phyloP scores from a whole-genome alignment of 1,139 yeast genomes.

The Petasospora fabianii region DNA sequence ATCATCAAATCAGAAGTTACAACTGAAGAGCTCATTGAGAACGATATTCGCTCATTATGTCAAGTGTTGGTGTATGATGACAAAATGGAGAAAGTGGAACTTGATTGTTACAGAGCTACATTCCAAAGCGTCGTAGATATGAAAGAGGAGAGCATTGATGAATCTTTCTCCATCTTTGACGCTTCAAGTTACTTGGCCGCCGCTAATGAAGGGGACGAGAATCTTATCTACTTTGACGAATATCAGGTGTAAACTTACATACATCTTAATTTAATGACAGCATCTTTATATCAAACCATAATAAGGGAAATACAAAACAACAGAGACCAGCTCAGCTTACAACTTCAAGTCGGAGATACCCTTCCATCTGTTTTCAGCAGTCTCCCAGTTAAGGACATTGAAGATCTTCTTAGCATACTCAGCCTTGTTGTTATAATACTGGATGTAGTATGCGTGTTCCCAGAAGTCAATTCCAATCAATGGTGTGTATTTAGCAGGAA shows the following conservation, averaged over 20 bases:
- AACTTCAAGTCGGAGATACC: slow-evolving; percentile 83
- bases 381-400: slow-evolving; percentile 94
- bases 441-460: slow-evolving; percentile 97
- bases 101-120: slow-evolving; percentile 56
- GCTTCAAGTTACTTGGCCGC: slow-evolving; percentile 32
- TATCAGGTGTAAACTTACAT: slow-evolving; percentile 29
- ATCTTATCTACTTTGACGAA: slow-evolving; percentile 37
- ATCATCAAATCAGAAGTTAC: slow-evolving; percentile 75
- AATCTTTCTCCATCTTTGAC: slow-evolving; percentile 36
- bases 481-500: slow-evolving; percentile 58
- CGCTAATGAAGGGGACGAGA: slow-evolving; percentile 27
- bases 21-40: slow-evolving; percentile 68
- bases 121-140: slow-evolving; percentile 43
- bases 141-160: slow-evolving; percentile 26
- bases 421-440: slow-evolving; percentile 86
- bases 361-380: slow-evolving; percentile 71
- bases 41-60: slow-evolving; percentile 78
- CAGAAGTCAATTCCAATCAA: slow-evolving; percentile 93
- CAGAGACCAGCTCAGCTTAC: slow-evolving; percentile 34
- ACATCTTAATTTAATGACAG: background rate
- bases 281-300: background rate
- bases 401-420: slow-evolving; percentile 94
- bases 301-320: background rate
- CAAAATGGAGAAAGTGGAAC: slow-evolving; percentile 61
- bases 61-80: slow-evolving; percentile 88